Conservation (phyloP, 768 basidiomycete species). For the Nidularia pulvinata region DNA sequence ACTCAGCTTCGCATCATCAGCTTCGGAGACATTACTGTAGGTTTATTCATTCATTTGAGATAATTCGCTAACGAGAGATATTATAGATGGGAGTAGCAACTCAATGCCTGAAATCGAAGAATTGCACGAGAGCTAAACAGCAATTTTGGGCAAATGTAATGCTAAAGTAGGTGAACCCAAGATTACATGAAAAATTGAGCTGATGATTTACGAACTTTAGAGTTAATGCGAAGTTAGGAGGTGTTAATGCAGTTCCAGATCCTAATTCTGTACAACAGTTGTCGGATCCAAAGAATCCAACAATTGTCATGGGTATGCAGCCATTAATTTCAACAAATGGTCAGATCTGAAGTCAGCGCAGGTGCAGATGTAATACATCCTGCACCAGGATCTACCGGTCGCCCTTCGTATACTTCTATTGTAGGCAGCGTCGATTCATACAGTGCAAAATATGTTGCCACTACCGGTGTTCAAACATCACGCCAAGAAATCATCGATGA, state of each 20-base stretch:
- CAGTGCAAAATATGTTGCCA: conserved; percentile 62
- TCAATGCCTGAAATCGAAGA: conserved; percentile 70
- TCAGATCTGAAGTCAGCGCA: conserved; percentile 13
- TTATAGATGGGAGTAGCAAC: conserved; percentile 76
- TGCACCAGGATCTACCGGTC: conserved; percentile 67
- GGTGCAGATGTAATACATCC: conserved; percentile 84
- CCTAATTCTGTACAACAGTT: conserved; percentile 54
- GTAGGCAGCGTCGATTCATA: conserved; percentile 77
- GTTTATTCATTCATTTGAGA: neutral
- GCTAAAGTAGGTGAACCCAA: conserved; percentile 60
- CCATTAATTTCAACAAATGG: conserved; percentile 25
- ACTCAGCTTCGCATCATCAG: conserved; percentile 24
- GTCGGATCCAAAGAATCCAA: conserved; percentile 67
- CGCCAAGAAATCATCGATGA: conserved; percentile 73
- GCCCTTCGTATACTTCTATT: conserved; percentile 76
- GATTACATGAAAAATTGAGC: neutral
- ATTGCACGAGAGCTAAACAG: conserved; percentile 61
- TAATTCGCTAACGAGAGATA: neutral
- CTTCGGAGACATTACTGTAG: conserved; percentile 56
- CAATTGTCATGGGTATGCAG: conserved; percentile 71
- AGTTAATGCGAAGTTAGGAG: conserved; percentile 83
- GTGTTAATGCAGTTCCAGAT: conserved; percentile 77
- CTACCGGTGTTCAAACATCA: conserved; percentile 55
- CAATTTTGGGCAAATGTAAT: conserved; percentile 86
- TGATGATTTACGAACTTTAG: conserved; percentile 27